Evolutionary conservation across 495 filamentous ascomycete genomes (phyloP), one percentile per base, ranked within the genome.

Genomic region (Aspergillus affinis): DNA sequence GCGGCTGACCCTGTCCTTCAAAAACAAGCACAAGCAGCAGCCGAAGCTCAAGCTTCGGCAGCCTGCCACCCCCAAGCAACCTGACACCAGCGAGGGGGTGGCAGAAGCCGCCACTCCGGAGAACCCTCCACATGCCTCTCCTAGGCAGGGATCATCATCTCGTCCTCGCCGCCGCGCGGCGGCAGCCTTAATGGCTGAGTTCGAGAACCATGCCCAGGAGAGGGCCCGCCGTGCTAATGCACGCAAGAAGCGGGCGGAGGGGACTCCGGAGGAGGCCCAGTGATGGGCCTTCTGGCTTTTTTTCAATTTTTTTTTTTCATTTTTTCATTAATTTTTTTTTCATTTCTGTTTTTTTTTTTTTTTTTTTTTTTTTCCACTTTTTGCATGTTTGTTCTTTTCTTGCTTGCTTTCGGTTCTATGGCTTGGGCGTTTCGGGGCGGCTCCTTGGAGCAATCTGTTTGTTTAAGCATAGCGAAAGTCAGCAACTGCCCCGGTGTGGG

Each of bases 91-190:
- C 48, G 48, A 51, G 48, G 36, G 36, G 36, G 36, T 15, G 36
- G 36, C 36, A 41, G 36, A 41, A 13, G 36, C 36, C 36, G 36
- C 36, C 36, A 19, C 47, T 49, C 47, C 19, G 47, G 21, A 49
- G 47, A 49, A 49, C 6, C 47, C 21, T 49, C 47, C 47, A 6
- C 18, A 4, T 9, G 6, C 18, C 9, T 20, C 19, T 49, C 47
- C 21, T 21, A 7, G 18, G 47, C 47, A 49, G 0, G 36, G 47
- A 8, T 20, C 47, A 19, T 49, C 47, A 19, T 49, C 47, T 26
- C 47, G 66, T 15, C 66, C 66, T 26, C 66, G 63, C 26, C 66
- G 66, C 23, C 61, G 61, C n/a, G 66, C 66, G 15, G 63, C 66
- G 19, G 61, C 59, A 1, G 60, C 61, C 0, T 44, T 69, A 41